Percentiles rank a stretch among this genome's conserved stretches.
Evolutionary conservation across 345 rosid genomes (phyloP).

Genomic region (Stellera chamaejasme): DNA sequence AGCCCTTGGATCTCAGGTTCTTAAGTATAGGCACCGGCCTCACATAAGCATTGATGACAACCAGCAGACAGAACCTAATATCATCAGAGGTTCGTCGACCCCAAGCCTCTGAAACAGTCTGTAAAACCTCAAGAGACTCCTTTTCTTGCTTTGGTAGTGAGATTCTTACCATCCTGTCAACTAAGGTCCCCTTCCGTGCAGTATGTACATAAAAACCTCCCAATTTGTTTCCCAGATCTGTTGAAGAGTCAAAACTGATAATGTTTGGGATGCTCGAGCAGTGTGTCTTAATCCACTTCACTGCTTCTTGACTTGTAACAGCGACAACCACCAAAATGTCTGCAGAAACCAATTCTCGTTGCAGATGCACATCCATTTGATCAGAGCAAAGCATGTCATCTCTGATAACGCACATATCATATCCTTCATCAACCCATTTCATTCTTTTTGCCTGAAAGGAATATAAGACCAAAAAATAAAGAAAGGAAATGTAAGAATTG

Average conservation of each 20-base stretch:
- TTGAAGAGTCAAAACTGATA: constrained; percentile 56
- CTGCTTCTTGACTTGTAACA: constrained; percentile 39
- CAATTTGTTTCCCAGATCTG: constrained; percentile 38
- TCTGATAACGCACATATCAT: constrained; percentile 55
- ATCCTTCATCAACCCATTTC: constrained; percentile 83
- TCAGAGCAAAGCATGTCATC: constrained; percentile 26
- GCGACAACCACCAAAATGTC: constrained; percentile 68
- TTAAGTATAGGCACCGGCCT: constrained; percentile 70
- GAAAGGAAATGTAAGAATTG: neutral
- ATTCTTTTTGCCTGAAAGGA: constrained; percentile 48
- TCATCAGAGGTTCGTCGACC: constrained; percentile 74
- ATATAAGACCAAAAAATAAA: constrained; percentile 4
- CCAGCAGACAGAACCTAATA: constrained; percentile 73
- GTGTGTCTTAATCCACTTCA: constrained; percentile 50
- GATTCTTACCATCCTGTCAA: constrained; percentile 24
- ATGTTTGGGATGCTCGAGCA: constrained; percentile 38
- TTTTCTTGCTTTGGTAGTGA: constrained; percentile 20
- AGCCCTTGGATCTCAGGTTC: constrained; percentile 82
- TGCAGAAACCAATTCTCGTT: constrained; percentile 33
- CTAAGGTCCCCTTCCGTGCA: constrained; percentile 19
- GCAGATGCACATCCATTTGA: constrained; percentile 21
- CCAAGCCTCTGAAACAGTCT: constrained; percentile 82
- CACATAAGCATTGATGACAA: constrained; percentile 77
- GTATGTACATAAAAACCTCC: constrained; percentile 44
- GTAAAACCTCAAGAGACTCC: constrained; percentile 43